These are phyloP conservation scores for Puccinia hordei DNA, from an alignment of 1,284 basidiomycete species.

Conservation along the genomic window DNA sequence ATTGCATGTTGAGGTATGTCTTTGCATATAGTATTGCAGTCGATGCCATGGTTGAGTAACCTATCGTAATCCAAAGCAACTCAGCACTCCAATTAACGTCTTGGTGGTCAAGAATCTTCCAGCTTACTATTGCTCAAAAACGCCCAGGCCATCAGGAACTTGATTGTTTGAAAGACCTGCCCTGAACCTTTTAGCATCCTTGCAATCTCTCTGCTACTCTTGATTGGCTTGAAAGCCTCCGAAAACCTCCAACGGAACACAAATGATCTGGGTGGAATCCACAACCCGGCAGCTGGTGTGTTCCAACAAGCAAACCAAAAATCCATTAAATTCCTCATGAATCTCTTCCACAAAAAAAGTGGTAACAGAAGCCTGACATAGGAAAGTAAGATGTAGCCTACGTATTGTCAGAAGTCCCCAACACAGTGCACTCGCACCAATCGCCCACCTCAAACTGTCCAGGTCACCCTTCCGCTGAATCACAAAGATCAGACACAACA, in stretches of 20 bases:
- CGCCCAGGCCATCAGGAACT: conserved; percentile 33
- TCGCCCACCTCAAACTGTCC: conserved; percentile 30
- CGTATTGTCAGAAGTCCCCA: conserved; percentile 39
- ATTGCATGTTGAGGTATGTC: conserved; percentile 34
- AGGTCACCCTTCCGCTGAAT: conserved; percentile 25
- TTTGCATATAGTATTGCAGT: conserved; percentile 33
- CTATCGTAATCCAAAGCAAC: background rate
- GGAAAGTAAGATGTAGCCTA: background rate
- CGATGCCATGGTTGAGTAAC: conserved; percentile 38
- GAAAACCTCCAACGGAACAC: background rate
- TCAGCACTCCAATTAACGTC: too few relatives aligned
- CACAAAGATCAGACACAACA: conserved; percentile 17
- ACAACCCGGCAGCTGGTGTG: conserved; percentile 10
- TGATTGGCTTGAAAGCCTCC: conserved; percentile 22
- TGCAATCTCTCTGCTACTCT: conserved; percentile 20
- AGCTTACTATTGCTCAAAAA: conserved; percentile 30
- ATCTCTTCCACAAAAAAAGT: background rate
- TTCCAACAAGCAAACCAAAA: background rate
- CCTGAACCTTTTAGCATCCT: conserved; percentile 10
- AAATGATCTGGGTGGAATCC: conserved; percentile 11
- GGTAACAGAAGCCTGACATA: background rate
- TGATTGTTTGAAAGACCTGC: conserved; percentile 10
- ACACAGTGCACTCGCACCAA: conserved; percentile 27
- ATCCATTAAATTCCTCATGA: background rate
- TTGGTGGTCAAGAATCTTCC: too few relatives aligned